A percentile compares a stretch with the other conserved stretches of the same genome.
Evolutionary conservation across 2,329 filamentous ascomycete genomes (phyloP).

Genomic region (Pyrenophora teres): DNA sequence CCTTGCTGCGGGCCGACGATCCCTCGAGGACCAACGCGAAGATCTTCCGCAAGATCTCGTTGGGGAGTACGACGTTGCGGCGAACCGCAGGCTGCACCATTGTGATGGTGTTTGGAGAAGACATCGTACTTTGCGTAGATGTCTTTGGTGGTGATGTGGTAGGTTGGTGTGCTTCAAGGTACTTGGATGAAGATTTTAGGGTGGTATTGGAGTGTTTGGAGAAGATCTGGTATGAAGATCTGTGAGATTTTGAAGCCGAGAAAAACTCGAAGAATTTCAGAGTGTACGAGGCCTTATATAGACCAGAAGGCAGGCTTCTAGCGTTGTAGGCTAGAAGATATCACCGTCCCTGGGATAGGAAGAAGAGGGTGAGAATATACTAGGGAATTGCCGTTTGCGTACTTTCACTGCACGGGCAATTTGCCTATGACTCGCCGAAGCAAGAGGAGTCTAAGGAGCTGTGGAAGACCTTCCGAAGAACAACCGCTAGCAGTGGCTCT

Average conservation of each 20-base stretch:
- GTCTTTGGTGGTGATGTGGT: not conserved
- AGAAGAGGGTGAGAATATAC: not conserved
- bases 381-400: not conserved
- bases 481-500: not conserved
- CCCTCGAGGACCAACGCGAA: slow-evolving; percentile 9
- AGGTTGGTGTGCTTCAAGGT: not conserved
- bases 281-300: slow-evolving; percentile 2
- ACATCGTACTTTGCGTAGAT: slow-evolving; percentile 4
- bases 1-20: not conserved
- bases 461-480: not conserved
- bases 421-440: not conserved
- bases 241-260: not conserved
- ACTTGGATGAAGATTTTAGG: not conserved
- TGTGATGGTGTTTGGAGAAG: slow-evolving; percentile 6
- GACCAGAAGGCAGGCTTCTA: not conserved
- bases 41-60: slow-evolving; percentile 22
- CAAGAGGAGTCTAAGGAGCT: not conserved
- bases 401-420: slow-evolving; percentile 2
- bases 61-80: slow-evolving; percentile 15
- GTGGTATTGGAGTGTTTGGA: not conserved
- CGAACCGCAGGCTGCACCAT: slow-evolving; percentile 3
- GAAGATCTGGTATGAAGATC: not conserved
- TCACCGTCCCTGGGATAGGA: not conserved
- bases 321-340: not conserved
- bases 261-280: not conserved